Percentiles rank a stretch among this genome's conserved stretches.
Evolutionary conservation across 2,329 filamentous ascomycete species (phyloP).

Genomic region (Ophiocordyceps camponoti-floridani): DNA sequence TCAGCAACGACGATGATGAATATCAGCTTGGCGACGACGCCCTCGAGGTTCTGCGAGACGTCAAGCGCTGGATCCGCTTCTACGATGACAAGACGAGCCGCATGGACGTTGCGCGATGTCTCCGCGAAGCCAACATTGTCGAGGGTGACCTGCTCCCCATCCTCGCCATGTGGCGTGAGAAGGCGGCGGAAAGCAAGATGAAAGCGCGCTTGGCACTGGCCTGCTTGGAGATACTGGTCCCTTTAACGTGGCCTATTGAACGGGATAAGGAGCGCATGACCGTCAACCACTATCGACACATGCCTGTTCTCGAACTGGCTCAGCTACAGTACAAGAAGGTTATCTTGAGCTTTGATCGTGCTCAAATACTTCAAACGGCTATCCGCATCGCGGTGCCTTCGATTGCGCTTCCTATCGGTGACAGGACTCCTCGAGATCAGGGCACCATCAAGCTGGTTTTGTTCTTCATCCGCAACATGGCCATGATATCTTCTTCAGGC

Average conservation of each 20-base stretch:
- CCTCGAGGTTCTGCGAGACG: slow-evolving; percentile 74
- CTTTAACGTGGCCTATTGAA: slow-evolving; percentile 86
- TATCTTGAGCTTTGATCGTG: slow-evolving; percentile 67
- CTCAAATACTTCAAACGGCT: slow-evolving; percentile 61
- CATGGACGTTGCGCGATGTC: slow-evolving; percentile 83
- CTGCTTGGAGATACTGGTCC: slow-evolving; percentile 79
- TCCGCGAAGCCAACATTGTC: slow-evolving; percentile 84
- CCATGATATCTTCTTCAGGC: slow-evolving; percentile 61
- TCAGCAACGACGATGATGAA: slow-evolving; percentile 59
- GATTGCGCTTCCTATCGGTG: slow-evolving; percentile 61
- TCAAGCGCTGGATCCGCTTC: slow-evolving; percentile 88
- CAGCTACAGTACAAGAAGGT: slow-evolving; percentile 82
- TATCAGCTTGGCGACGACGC: slow-evolving; percentile 91
- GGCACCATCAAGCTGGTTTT: slow-evolving; percentile 83
- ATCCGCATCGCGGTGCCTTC: slow-evolving; percentile 70
- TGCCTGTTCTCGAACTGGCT: slow-evolving; percentile 73
- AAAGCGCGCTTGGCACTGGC: slow-evolving; percentile 67
- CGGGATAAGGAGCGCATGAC: slow-evolving; percentile 66
- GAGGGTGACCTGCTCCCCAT: slow-evolving; percentile 83
- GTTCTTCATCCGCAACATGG: slow-evolving; percentile 78
- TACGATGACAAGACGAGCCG: slow-evolving; percentile 89
- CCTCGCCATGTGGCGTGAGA: slow-evolving; percentile 63
- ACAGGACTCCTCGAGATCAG: slow-evolving; percentile 65
- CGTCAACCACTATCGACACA: slow-evolving; percentile 79
- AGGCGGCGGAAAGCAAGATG: slow-evolving; percentile 52